A percentile compares a stretch with the other conserved stretches of the same genome.
phyloP scores from a whole-genome alignment of 805 yeast species.

The Alloascoidea africana region DNA sequence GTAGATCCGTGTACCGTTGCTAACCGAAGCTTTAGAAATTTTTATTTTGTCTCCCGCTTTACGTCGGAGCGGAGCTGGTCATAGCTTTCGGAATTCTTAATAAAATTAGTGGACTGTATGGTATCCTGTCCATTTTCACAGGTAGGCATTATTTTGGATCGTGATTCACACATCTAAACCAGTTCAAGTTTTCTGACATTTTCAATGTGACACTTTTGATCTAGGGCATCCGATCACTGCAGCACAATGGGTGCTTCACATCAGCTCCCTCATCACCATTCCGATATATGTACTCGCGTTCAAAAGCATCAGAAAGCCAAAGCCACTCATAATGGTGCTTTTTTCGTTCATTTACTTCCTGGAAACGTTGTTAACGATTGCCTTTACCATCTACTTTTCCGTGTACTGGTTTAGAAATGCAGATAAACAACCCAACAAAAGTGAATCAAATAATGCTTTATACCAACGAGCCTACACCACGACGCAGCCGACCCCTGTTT shows the following conservation, averaged over 20 bases:
- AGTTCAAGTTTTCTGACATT: too few relatives aligned
- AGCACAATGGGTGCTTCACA: slow-evolving; percentile 70
- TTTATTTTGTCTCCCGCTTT: slow-evolving; percentile 60
- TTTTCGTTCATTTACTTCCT: slow-evolving; percentile 45
- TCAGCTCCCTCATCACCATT: slow-evolving; percentile 44
- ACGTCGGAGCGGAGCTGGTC: slow-evolving; percentile 74
- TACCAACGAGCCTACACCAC: too few relatives aligned
- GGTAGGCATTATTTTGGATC: slow-evolving; percentile 10
- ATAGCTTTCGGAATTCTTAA: slow-evolving; percentile 66
- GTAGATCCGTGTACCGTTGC: slow-evolving; percentile 4
- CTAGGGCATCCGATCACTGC: slow-evolving; percentile 67
- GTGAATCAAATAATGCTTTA: too few relatives aligned
- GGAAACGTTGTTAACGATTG: slow-evolving; percentile 52
- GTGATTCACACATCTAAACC: neutral
- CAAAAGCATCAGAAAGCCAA: slow-evolving; percentile 32
- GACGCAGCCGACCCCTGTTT: too few relatives aligned
- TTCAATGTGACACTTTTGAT: neutral
- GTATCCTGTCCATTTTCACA: slow-evolving; percentile 71
- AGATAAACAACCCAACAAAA: too few relatives aligned
- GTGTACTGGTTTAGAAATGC: slow-evolving; percentile 55
- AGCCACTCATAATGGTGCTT: slow-evolving; percentile 44
- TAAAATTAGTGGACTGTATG: slow-evolving; percentile 82
- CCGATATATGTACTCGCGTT: slow-evolving; percentile 53
- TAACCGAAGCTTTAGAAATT: slow-evolving; percentile 35
- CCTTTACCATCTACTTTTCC: slow-evolving; percentile 63